Conservation (phyloP, 805 yeast species). For the Blastobotrys robertii region DNA sequence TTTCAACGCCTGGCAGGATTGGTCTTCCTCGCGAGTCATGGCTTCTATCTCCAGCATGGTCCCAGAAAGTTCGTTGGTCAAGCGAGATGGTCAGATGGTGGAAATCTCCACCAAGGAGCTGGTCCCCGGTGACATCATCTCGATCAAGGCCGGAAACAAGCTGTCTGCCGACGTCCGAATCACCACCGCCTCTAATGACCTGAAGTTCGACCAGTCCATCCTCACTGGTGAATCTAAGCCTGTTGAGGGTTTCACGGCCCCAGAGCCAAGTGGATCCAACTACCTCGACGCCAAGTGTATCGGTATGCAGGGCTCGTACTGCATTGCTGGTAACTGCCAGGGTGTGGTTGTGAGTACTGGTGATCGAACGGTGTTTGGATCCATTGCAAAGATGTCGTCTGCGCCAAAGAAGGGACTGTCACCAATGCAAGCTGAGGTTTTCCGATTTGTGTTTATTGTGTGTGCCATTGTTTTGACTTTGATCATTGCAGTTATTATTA, state of each 20-base stretch:
- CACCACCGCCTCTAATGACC: slow-evolving; percentile 71
- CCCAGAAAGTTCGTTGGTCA: slow-evolving; percentile 38
- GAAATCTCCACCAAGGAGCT: slow-evolving; percentile 76
- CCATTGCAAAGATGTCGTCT: slow-evolving; percentile 79
- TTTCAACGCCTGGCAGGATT: slow-evolving; percentile 39
- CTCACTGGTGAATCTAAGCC: slow-evolving; percentile 96
- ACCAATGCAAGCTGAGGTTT: slow-evolving; percentile 35
- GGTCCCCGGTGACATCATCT: slow-evolving; percentile 92
- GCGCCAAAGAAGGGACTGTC: slow-evolving; percentile 32
- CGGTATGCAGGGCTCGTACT: slow-evolving; percentile 38
- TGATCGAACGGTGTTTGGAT: slow-evolving; percentile 91
- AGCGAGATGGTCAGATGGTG: slow-evolving; percentile 68
- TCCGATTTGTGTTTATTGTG: slow-evolving; percentile 25
- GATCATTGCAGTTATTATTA: slow-evolving; percentile 88
- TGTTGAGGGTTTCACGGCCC: slow-evolving; percentile 66
- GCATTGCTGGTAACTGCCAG: slow-evolving; percentile 72
- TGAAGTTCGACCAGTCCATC: slow-evolving; percentile 94
- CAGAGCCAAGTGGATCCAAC: slow-evolving; percentile 37
- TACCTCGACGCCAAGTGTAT: slow-evolving; percentile 35
- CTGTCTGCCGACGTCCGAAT: slow-evolving; percentile 90
- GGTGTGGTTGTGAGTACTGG: slow-evolving; percentile 93
- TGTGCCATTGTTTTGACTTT: slow-evolving; percentile 83
- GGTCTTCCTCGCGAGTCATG: slow-evolving; percentile 38
- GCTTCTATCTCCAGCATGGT: slow-evolving; percentile 36
- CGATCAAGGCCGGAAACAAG: slow-evolving; percentile 85